Evolutionary conservation across 2,329 filamentous ascomycete genomes (phyloP), one percentile per base, ranked within the genome.

Genomic region (Ophiognomonia clavigignenti-juglandacearum): DNA sequence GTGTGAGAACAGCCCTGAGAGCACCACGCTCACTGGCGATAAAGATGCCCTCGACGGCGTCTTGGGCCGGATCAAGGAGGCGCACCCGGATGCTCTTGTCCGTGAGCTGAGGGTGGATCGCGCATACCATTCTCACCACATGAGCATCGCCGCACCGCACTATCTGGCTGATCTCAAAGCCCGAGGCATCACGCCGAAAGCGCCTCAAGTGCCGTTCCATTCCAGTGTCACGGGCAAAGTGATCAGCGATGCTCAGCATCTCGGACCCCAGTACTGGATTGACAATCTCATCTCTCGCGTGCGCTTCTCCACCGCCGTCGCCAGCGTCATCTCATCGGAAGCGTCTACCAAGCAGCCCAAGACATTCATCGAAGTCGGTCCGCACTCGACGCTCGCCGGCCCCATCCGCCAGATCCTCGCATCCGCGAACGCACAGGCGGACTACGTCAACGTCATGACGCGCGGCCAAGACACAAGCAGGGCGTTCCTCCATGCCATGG

Each of bases 111-210:
- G 34, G 16, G 38, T 52, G 4, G 50, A 49, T n/a, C 23, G 16
- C 8, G 47, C 50, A 1, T 52, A 49, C 20, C 50, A 52, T 35
- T 43, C 42, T 26, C 26, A n/a, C n/a, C n/a, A n/a, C n/a, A n/a
- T n/a, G n/a, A n/a, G n/a, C n/a, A n/a, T n/a, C n/a, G n/a, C n/a
- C n/a, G n/a, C n/a, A n/a, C n/a, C n/a, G n/a, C n/a, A n/a, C n/a
- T n/a, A n/a, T n/a, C n/a, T n/a, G n/a, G n/a, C n/a, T n/a, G n/a
- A n/a, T n/a, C n/a, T n/a, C n/a, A n/a, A n/a, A n/a, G n/a, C n/a
- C n/a, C n/a, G n/a, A n/a, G n/a, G n/a, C n/a, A 45, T 35, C 58
- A 64, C 20, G 7, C 20, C 27, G 13, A 16, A n/a, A 10, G 29
- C 24, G 14, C 40, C 40, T 3, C 13, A 18, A 7, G 20, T 35